Conservation (phyloP, 805 yeast species). For the Kazachstania psychrophila region DNA sequence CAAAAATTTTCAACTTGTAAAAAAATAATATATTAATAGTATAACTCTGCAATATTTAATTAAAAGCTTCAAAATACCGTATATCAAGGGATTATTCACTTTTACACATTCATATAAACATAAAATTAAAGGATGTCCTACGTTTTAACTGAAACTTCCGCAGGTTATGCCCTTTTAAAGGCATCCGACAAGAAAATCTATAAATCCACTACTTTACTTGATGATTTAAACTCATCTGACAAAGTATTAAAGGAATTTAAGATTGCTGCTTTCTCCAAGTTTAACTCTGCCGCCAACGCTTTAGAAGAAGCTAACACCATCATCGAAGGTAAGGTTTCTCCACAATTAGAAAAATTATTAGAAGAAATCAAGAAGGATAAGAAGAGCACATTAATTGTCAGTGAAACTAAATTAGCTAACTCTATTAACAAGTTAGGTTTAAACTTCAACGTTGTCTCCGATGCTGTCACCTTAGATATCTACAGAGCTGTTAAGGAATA, state of each 20-base stretch:
- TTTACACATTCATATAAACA: too few relatives aligned
- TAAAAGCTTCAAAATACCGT: too few relatives aligned
- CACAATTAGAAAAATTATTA: slow-evolving; percentile 66
- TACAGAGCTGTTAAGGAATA: slow-evolving; percentile 93
- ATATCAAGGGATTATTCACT: too few relatives aligned
- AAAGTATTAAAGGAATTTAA: slow-evolving; percentile 86
- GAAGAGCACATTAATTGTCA: slow-evolving; percentile 78
- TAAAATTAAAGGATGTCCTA: slow-evolving; percentile 50
- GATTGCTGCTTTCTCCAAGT: slow-evolving; percentile 90
- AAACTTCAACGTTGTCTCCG: slow-evolving; percentile 80
- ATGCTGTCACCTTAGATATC: slow-evolving; percentile 88
- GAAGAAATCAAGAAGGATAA: slow-evolving; percentile 71
- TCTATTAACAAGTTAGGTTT: slow-evolving; percentile 91
- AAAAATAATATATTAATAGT: too few relatives aligned
- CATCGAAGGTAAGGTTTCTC: slow-evolving; percentile 88
- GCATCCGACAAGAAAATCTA: slow-evolving; percentile 96
- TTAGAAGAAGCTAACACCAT: slow-evolving; percentile 89
- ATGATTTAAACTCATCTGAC: slow-evolving; percentile 73
- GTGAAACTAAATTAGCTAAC: slow-evolving; percentile 92
- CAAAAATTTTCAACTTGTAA: slow-evolving; percentile 4
- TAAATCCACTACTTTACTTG: slow-evolving; percentile 65
- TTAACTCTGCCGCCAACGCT: slow-evolving; percentile 89
- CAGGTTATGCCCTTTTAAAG: slow-evolving; percentile 95
- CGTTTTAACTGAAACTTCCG: slow-evolving; percentile 95
- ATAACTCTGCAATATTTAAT: too few relatives aligned